Evolutionary conservation across 768 basidiomycete species (phyloP).

Genomic region (Tylopilus plumbeoviolaceoides): DNA sequence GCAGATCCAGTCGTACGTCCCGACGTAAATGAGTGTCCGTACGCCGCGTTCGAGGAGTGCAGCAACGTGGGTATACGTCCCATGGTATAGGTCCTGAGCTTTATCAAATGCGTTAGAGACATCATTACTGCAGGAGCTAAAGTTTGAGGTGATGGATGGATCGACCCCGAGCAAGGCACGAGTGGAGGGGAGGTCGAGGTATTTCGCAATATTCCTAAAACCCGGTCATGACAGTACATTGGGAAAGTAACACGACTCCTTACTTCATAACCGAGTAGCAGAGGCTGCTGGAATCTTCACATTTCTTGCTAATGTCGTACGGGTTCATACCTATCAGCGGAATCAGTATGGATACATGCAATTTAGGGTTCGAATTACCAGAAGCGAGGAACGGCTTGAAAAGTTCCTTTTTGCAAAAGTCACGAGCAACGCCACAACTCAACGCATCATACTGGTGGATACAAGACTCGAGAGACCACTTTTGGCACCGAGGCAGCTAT

Average conservation of each 20-base stretch:
- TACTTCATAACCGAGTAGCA: constrained; percentile 49
- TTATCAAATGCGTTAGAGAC: constrained; percentile 48
- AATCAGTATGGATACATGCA: neutral
- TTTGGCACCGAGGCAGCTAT: constrained; percentile 69
- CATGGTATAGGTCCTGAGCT: constrained; percentile 40
- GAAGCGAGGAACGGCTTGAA: constrained; percentile 23
- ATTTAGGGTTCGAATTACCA: constrained; percentile 26
- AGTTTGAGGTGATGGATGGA: constrained; percentile 37
- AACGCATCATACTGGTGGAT: constrained; percentile 64
- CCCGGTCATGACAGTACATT: neutral
- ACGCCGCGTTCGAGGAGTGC: constrained; percentile 71
- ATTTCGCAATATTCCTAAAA: constrained; percentile 51
- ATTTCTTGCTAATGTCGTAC: constrained; percentile 67
- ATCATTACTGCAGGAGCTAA: constrained; percentile 34
- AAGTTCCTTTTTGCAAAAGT: constrained; percentile 58
- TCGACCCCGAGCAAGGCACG: constrained; percentile 63
- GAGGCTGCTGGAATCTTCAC: constrained; percentile 50
- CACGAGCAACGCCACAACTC: constrained; percentile 61
- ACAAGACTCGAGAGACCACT: constrained; percentile 53
- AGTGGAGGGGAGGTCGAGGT: constrained; percentile 56
- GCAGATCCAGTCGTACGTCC: constrained; percentile 77
- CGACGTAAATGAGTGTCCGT: constrained; percentile 68
- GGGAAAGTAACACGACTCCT: neutral
- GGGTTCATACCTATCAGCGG: constrained; percentile 42
- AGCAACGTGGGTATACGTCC: constrained; percentile 35